Conservation (phyloP, 2,329 filamentous ascomycete species). For the Xylaria sp. region DNA sequence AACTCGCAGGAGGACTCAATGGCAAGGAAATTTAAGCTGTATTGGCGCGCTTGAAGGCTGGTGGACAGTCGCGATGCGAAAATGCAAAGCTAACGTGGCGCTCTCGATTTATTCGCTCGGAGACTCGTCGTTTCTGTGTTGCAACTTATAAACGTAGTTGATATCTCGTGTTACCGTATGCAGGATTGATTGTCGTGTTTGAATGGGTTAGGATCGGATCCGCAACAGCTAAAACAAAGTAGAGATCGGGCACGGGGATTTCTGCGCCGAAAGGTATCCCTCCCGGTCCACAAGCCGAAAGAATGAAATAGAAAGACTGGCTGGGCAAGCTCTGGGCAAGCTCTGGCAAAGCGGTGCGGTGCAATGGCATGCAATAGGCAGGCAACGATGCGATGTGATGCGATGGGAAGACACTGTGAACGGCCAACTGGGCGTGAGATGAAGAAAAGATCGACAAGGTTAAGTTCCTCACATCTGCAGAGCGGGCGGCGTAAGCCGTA, state of each 20-base stretch:
- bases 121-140: background rate
- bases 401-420: constrained; percentile 1
- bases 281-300: background rate
- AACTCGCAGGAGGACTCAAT: background rate
- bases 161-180: background rate
- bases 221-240: constrained; percentile 4
- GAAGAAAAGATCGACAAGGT: constrained; percentile 24
- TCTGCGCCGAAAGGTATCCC: background rate
- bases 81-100: background rate
- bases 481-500: background rate
- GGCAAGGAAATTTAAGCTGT: background rate
- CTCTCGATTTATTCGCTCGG: background rate
- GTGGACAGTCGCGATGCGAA: background rate
- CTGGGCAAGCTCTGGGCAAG: background rate
- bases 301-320: background rate
- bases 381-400: background rate
- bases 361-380: constrained; percentile 2
- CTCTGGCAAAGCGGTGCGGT: background rate
- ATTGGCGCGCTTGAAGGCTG: background rate
- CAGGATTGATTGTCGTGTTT: background rate
- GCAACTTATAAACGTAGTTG: background rate
- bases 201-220: constrained; percentile 2
- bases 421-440: constrained; percentile 12
- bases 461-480: constrained; percentile 1
- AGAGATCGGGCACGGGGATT: constrained; percentile 3